Conservation (phyloP, 257 asterid species). For the Scutellaria minor region DNA sequence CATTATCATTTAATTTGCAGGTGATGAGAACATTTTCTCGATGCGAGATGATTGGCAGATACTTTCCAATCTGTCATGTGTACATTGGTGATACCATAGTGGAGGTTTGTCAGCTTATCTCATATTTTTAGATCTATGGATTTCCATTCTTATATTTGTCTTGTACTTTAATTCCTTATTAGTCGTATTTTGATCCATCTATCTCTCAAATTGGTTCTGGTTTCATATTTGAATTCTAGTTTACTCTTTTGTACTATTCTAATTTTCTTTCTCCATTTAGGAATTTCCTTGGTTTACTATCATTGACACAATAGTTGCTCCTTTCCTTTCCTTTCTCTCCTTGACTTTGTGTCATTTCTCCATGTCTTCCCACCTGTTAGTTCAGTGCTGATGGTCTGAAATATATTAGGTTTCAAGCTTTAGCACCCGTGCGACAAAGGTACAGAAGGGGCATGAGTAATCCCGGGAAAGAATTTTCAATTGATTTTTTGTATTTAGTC, state of each 20-base stretch:
- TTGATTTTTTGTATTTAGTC: too few species aligned
- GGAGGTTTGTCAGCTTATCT: constrained; percentile 61
- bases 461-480: too few species aligned
- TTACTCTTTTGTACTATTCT: constrained; percentile 17
- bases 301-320: constrained; percentile 1
- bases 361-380: constrained; percentile 1
- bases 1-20: constrained; percentile 45
- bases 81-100: constrained; percentile 69
- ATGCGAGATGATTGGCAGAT: constrained; percentile 73
- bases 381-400: constrained; percentile 18
- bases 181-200: constrained; percentile 4
- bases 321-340: constrained; percentile 15
- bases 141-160: neutral
- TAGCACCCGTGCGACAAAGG: constrained; percentile 67
- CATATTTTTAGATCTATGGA: constrained; percentile 20
- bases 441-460: constrained; percentile 46
- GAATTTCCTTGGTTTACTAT: constrained; percentile 12
- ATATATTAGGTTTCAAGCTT: constrained; percentile 81
- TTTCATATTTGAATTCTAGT: constrained; percentile 19
- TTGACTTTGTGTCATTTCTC: neutral
- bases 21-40: constrained; percentile 73
- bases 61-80: constrained; percentile 92
- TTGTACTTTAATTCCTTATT: constrained; percentile 12
- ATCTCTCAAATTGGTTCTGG: constrained; percentile 26
- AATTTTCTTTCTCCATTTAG: constrained; percentile 17